Evolutionary conservation across 352 stramenopile species (phyloP).

Genomic region (Bremia lactucae): DNA sequence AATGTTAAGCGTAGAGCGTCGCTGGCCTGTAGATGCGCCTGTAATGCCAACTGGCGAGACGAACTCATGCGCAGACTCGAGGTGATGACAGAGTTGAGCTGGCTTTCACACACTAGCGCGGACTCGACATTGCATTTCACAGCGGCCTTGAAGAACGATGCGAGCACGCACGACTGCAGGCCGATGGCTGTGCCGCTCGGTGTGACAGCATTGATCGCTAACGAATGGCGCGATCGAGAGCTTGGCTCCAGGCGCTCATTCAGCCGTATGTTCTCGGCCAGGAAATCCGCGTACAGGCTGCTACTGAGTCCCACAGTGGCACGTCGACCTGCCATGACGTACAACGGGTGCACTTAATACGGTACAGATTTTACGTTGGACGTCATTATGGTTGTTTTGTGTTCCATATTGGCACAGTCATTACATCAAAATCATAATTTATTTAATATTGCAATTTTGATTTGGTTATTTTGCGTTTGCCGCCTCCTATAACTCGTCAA

Average conservation of each 20-base stretch:
- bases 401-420: too few relatives aligned
- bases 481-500: too few relatives aligned
- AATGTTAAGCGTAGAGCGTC: constrained; percentile 51
- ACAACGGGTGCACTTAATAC: too few relatives aligned
- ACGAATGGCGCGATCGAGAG: constrained; percentile 37
- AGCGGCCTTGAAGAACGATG: constrained; percentile 61
- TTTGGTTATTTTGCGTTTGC: too few relatives aligned
- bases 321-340: constrained; percentile 18
- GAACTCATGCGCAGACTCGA: constrained; percentile 57
- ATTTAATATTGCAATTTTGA: too few relatives aligned
- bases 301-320: constrained; percentile 42
- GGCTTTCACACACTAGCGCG: constrained; percentile 50
- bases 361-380: too few relatives aligned
- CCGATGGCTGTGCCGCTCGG: constrained; percentile 40
- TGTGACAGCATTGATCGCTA: constrained; percentile 42
- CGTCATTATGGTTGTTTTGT: too few relatives aligned
- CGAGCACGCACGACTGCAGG: constrained; percentile 44
- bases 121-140: constrained; percentile 56
- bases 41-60: constrained; percentile 50
- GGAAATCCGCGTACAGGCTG: constrained; percentile 58
- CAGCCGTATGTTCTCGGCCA: constrained; percentile 38
- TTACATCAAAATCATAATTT: too few relatives aligned
- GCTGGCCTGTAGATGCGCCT: constrained; percentile 54
- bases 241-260: constrained; percentile 29
- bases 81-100: constrained; percentile 56